phyloP scores from a whole-genome alignment of 345 rosid genomes.

The Arabidopsis arenosa region DNA sequence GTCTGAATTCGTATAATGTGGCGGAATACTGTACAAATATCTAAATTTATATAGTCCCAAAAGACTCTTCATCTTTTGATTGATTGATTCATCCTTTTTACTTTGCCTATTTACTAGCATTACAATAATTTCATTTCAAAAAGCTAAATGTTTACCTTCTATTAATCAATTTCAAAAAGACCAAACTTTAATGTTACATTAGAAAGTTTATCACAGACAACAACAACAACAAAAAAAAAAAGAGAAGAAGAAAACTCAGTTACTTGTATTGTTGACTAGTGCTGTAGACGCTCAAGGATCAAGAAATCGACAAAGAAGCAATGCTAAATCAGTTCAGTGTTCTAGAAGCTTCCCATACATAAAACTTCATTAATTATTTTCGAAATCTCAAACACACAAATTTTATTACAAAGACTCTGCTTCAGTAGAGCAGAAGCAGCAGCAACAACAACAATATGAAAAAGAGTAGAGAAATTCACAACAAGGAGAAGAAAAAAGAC shows the following conservation, averaged over 20 bases:
- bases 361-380: not conserved
- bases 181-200: not conserved
- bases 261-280: constrained; percentile 1
- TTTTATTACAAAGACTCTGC: constrained; percentile 35
- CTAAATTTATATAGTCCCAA: not conserved
- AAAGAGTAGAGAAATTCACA: constrained; percentile 8
- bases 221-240: not conserved
- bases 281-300: not conserved
- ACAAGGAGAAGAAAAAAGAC: constrained; percentile 21
- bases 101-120: constrained; percentile 4
- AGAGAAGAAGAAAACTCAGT: not conserved
- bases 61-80: constrained; percentile 25
- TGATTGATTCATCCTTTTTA: constrained; percentile 12
- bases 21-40: not conserved
- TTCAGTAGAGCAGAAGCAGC: constrained; percentile 17
- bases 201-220: constrained; percentile 5
- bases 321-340: not conserved
- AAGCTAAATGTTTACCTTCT: constrained; percentile 17
- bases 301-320: constrained; percentile 13
- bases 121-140: not conserved
- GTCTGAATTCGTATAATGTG: not conserved
- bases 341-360: constrained; percentile 20
- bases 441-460: constrained; percentile 16
- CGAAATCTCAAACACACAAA: constrained; percentile 35
- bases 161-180: not conserved